Base-by-base conservation (phyloP, 495 filamentous ascomycete genomes). In the Penicillium herquei region DNA sequence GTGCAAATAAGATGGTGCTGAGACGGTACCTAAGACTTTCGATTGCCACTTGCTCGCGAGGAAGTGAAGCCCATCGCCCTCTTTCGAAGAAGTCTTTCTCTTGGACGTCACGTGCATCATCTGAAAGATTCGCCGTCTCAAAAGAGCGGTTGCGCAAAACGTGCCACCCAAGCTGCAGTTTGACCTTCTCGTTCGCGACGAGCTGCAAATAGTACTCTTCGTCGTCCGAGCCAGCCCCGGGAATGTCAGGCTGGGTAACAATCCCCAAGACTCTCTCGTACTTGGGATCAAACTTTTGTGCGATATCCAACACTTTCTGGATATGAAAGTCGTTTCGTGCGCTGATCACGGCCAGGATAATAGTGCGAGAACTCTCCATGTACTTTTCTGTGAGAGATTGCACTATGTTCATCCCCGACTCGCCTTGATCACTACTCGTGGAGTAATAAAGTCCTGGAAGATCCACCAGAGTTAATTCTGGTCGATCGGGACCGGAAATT, bases 151-250 rank as follows among this genome's bases (percentile, higher is more conserved):
- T 90, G 7, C 80, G 80, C 18, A 92, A 64, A 3, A 86, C 80
- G 66, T 90, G 85, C 86, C 85, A 91, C 4, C 86, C 87, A 3
- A 90, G 78, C 18, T 78, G 70, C 45, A 92, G 81, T 16, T 61
- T 66, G 13, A 86, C 70, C 48, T 90, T 80, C 31, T 81, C 71
- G 55, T 91, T 92, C 30, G 70, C 64, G 0, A 84, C 77, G 0
- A 88, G 69, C 0, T 77, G 61, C 1, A 89, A 51, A 56, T 17
- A 57, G 9, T 16, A 13, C 3, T 90, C 90, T 42, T 72, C 66
- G 18, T 70, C 58, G 5, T 73, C 70, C 0, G 70, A 72, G 7
- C 46, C 14, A 6, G 48, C 31, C 7, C 51, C 40, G 7, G 76
- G 50, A 11, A 63, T 68, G 54, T 81, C 72, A 9, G 74, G 77